These are phyloP conservation scores for Leccinum solheimii DNA, from an alignment of 1,284 basidiomycete genomes.

Conservation along the genomic window DNA sequence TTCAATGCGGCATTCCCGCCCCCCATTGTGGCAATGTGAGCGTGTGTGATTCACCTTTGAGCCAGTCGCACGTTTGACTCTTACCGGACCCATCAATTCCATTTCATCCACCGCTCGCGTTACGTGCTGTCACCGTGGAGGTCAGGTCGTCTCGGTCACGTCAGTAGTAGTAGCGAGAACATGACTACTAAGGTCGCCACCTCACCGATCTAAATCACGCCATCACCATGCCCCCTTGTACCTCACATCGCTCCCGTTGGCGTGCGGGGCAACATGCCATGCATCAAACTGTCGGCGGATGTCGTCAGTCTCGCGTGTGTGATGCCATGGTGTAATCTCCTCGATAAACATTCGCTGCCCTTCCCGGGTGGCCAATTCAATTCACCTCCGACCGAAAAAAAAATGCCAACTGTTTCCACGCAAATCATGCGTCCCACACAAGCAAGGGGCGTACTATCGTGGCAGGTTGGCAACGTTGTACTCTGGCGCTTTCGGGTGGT, in stretches of 20 bases:
- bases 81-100: neutral
- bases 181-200: constrained; percentile 6
- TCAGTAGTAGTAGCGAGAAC: constrained; percentile 13
- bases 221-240: constrained; percentile 10
- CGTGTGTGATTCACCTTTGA: neutral
- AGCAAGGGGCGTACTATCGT: neutral
- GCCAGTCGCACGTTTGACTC: constrained; percentile 15
- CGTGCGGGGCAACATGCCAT: neutral
- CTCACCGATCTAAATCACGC: constrained; percentile 12
- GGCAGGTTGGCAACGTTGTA: neutral
- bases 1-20: neutral
- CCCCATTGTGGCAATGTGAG: neutral
- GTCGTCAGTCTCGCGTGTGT: neutral
- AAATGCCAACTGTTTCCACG: neutral
- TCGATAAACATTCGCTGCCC: neutral
- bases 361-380: neutral
- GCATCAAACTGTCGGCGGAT: constrained; percentile 6
- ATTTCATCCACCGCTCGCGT: neutral
- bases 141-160: neutral
- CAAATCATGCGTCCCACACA: neutral
- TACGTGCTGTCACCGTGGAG: neutral
- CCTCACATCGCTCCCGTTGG: neutral
- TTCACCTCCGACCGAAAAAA: constrained; percentile 1
- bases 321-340: neutral
- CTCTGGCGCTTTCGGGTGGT: neutral